Percentiles rank a stretch among this genome's conserved stretches.
Conservation (phyloP, 495 filamentous ascomycete genomes). For the Choiromyces venosus region DNA sequence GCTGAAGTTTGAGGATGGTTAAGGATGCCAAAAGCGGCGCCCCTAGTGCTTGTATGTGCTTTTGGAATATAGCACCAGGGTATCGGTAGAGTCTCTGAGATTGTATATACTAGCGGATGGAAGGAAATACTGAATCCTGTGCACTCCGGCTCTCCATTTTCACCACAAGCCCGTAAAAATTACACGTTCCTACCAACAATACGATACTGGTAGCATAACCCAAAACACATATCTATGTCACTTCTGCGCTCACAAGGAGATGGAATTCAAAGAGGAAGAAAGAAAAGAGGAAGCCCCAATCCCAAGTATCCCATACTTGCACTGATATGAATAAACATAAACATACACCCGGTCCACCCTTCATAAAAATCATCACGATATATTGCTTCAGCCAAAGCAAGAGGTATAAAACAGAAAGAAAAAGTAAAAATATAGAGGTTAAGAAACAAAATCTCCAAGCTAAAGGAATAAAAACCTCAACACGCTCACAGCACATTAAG, state of each 20-base stretch:
- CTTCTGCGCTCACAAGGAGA: neutral
- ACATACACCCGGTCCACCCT: neutral
- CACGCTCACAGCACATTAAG: constrained; percentile 18
- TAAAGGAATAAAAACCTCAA: constrained; percentile 16
- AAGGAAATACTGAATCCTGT: neutral
- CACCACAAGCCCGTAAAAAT: neutral
- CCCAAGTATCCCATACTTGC: neutral
- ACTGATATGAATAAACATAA: constrained; percentile 2
- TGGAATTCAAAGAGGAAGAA: constrained; percentile 9
- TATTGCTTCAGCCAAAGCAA: neutral
- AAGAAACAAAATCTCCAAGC: constrained; percentile 2
- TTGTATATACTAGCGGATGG: neutral
- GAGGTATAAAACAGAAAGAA: constrained; percentile 22
- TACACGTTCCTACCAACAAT: neutral
- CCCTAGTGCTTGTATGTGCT: neutral
- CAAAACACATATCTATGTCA: neutral
- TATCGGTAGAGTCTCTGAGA: neutral
- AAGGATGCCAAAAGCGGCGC: neutral
- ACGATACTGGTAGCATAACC: neutral
- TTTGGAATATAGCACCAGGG: neutral
- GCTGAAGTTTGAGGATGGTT: neutral
- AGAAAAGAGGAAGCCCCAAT: neutral
- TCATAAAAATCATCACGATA: constrained; percentile 6
- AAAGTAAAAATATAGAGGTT: constrained; percentile 4
- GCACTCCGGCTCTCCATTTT: neutral